Evolutionary conservation across 2,329 filamentous ascomycete species (phyloP).

Genomic region (Verruconis gallopava): DNA sequence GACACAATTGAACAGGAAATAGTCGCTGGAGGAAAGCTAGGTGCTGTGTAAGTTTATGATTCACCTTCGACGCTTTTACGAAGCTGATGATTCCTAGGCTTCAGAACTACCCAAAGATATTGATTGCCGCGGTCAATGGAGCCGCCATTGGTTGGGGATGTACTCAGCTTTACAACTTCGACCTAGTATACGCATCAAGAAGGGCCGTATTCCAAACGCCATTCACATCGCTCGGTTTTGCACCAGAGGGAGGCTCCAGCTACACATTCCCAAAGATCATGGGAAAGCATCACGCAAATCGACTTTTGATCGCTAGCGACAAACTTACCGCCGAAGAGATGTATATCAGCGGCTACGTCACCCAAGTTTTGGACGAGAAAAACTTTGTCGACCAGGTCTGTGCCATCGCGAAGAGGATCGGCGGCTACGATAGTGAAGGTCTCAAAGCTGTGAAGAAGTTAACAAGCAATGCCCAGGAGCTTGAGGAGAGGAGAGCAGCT

Average conservation of each 20-base stretch:
- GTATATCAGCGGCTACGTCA: slow-evolving; percentile 14
- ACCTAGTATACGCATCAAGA: slow-evolving; percentile 15
- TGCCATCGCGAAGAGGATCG: slow-evolving; percentile 14
- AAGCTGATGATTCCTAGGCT: slow-evolving; percentile 8
- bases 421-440: slow-evolving; percentile 12
- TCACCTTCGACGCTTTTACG: background rate
- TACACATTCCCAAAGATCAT: slow-evolving; percentile 15
- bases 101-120: slow-evolving; percentile 13
- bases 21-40: slow-evolving; percentile 12
- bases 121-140: slow-evolving; percentile 15
- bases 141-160: slow-evolving; percentile 16
- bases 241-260: slow-evolving; percentile 15
- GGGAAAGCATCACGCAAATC: slow-evolving; percentile 14
- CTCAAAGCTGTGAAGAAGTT: slow-evolving; percentile 13
- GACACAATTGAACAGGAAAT: slow-evolving; percentile 15
- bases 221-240: slow-evolving; percentile 14
- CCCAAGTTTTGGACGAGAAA: slow-evolving; percentile 12
- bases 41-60: slow-evolving; percentile 6
- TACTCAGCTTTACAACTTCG: slow-evolving; percentile 14
- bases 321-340: slow-evolving; percentile 13
- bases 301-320: slow-evolving; percentile 14
- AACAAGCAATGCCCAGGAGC: slow-evolving; percentile 10
- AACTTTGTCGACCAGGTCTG: slow-evolving; percentile 12
- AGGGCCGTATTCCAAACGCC: slow-evolving; percentile 16
- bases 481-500: slow-evolving; percentile 12